Evolutionary conservation across 2,329 filamentous ascomycete species (phyloP).

Genomic region (Clonostachys chloroleuca): DNA sequence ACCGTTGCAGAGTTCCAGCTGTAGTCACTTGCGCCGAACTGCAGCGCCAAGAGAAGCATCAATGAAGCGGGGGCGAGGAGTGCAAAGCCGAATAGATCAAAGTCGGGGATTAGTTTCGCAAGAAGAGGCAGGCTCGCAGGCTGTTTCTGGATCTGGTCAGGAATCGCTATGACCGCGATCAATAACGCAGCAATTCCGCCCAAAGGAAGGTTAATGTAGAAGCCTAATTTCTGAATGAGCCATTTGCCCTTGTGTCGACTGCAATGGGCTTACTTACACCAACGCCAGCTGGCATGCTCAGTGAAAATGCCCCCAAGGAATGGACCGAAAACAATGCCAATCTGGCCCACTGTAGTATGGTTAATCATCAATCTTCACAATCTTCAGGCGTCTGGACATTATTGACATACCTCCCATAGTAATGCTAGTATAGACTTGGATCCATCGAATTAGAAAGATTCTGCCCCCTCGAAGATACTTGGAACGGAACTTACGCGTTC

Average conservation of each 20-base stretch:
- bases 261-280: constrained; percentile 12
- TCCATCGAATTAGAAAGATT: too few relatives aligned
- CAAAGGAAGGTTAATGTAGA: constrained; percentile 42
- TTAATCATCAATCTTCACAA: too few relatives aligned
- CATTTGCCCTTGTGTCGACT: too few relatives aligned
- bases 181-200: constrained; percentile 26
- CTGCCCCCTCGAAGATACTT: background rate
- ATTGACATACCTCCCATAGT: constrained; percentile 15
- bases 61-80: constrained; percentile 35
- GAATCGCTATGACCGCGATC: constrained; percentile 24
- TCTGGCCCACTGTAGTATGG: constrained; percentile 8
- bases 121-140: constrained; percentile 16
- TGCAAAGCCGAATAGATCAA: constrained; percentile 35
- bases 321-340: constrained; percentile 34
- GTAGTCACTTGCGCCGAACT: constrained; percentile 32
- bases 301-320: constrained; percentile 36
- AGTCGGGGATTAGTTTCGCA: constrained; percentile 11
- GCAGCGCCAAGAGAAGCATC: constrained; percentile 37
- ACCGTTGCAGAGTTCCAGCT: constrained; percentile 19
- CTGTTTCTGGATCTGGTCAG: constrained; percentile 25
- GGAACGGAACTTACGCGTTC: constrained; percentile 5
- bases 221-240: constrained; percentile 10
- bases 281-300: constrained; percentile 32
- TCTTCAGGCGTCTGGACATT: constrained; percentile 3
- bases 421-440: constrained; percentile 1